A percentile compares a stretch with the other conserved stretches of the same genome.
These are phyloP conservation scores for Pseudopyricularia cyperi DNA, from an alignment of 2,329 filamentous ascomycete species.

Conservation along the genomic window DNA sequence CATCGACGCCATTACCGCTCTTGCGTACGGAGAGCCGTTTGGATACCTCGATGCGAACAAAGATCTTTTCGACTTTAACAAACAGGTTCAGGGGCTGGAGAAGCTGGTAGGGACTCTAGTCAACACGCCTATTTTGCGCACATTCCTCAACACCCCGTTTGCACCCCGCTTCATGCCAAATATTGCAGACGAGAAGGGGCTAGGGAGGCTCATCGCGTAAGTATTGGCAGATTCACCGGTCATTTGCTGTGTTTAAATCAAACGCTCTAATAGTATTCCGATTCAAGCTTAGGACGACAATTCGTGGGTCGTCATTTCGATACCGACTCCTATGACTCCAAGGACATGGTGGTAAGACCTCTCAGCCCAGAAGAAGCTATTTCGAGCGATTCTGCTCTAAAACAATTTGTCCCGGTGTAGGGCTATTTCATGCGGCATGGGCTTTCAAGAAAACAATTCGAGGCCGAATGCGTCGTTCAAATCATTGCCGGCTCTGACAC, in stretches of 20 bases:
- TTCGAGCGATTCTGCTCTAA: no score
- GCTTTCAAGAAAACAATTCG: constrained; percentile 14
- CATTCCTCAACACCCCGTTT: not conserved
- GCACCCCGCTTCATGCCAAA: not conserved
- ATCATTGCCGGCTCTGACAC: constrained; percentile 29
- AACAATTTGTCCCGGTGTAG: constrained; percentile 3
- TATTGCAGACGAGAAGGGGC: not conserved
- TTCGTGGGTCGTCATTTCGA: not conserved
- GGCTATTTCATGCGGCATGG: constrained; percentile 17
- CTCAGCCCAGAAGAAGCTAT: not conserved
- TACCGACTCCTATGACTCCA: not conserved
- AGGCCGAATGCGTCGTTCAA: constrained; percentile 15
- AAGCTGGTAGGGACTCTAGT: no score
- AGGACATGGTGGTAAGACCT: not conserved
- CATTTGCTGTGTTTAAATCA: no score
- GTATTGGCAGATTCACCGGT: not conserved
- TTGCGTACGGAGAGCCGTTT: not conserved
- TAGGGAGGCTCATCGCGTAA: not conserved
- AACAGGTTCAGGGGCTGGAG: not conserved
- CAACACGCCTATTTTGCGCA: not conserved
- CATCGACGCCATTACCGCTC: not conserved
- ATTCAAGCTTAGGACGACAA: no score
- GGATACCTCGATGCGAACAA: not conserved
- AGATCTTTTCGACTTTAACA: not conserved
- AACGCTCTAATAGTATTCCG: no score